These are phyloP conservation scores for Monilinia fructigena DNA, from an alignment of 2,329 filamentous ascomycete species.

Conservation along the genomic window DNA sequence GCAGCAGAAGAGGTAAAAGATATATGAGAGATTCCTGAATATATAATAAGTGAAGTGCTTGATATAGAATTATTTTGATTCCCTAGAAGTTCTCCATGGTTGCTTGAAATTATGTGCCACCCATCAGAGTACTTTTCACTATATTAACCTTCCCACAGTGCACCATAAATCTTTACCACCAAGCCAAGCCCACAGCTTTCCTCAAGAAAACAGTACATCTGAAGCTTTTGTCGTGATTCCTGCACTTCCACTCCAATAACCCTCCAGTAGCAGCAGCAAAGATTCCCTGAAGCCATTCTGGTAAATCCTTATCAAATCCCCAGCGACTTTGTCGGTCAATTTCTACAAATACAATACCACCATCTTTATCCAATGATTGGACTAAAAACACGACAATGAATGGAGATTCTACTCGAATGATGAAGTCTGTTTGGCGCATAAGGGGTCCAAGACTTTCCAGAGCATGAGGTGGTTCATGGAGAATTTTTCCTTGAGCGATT, in stretches of 20 bases:
- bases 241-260: not conserved
- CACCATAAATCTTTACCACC: not conserved
- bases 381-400: not conserved
- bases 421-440: not conserved
- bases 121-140: not conserved
- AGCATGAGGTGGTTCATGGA: not conserved
- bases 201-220: not conserved
- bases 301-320: not conserved
- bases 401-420: not conserved
- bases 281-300: constrained; percentile 3
- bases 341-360: not conserved
- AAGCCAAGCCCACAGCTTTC: not conserved
- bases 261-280: not conserved
- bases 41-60: too few relatives aligned
- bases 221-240: not conserved
- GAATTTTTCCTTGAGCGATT: not conserved
- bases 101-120: not conserved
- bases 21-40: too few relatives aligned
- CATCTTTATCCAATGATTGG: not conserved
- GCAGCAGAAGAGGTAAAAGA: not conserved
- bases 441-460: not conserved
- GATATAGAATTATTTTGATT: not conserved
- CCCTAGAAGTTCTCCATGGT: not conserved
- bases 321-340: not conserved
- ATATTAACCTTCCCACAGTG: not conserved